Evolutionary conservation across 179 eudicot species (phyloP).

Genomic region (Nepenthes alata): DNA sequence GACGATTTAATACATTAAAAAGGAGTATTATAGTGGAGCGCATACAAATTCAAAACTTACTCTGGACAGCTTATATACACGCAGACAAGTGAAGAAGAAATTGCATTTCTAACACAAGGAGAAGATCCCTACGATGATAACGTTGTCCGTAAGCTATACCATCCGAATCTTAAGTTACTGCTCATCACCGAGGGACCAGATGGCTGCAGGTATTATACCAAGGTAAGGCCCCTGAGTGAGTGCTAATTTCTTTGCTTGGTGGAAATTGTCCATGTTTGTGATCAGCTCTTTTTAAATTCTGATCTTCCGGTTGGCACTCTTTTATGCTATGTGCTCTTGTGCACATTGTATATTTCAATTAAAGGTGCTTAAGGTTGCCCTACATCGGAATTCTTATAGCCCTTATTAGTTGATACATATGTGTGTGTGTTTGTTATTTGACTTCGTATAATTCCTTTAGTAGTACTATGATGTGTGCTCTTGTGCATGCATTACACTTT

Average conservation of each 20-base stretch:
- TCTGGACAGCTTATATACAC: slow-evolving; percentile 9
- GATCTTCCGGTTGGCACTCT: neutral
- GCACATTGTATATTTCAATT: no score
- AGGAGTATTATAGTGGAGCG: no score
- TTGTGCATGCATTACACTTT: no score
- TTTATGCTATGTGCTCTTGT: neutral
- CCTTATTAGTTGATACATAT: no score
- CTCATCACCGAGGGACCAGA: slow-evolving; percentile 94
- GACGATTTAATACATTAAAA: neutral
- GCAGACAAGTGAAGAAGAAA: slow-evolving; percentile 93
- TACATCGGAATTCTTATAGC: no score
- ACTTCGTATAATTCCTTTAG: no score
- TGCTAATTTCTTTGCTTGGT: neutral
- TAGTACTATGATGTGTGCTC: no score
- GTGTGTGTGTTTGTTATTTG: no score
- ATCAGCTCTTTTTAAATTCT: neutral
- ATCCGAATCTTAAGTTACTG: slow-evolving; percentile 82
- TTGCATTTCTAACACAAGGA: slow-evolving; percentile 73
- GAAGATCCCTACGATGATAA: slow-evolving; percentile 90
- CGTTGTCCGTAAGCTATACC: slow-evolving; percentile 86
- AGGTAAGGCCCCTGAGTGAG: slow-evolving; percentile 33
- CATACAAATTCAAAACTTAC: neutral
- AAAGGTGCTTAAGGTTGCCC: no score
- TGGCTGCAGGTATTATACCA: slow-evolving; percentile 93
- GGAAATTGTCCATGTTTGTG: no score